phyloP scores from a whole-genome alignment of 352 stramenopile genomes.

The Phytophthora syringae region DNA sequence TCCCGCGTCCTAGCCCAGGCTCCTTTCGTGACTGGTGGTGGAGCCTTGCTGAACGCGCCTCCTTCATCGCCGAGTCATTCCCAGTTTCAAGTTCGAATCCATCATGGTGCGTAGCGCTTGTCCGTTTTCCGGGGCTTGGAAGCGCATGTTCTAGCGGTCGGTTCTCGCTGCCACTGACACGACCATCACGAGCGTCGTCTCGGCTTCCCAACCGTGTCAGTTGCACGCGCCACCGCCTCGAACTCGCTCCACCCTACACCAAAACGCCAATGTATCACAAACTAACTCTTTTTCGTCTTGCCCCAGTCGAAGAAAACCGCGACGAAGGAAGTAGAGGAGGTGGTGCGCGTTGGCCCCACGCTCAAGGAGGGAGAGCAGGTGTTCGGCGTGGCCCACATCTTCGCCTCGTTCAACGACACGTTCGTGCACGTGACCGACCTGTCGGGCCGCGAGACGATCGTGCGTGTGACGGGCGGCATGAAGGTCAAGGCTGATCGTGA shows the following conservation, averaged over 20 bases:
- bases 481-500: constrained; percentile 99
- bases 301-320: constrained; percentile 89
- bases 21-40: too few relatives aligned
- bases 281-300: constrained; percentile 1
- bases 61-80: constrained; percentile 43
- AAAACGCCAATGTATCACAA: neutral
- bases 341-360: constrained; percentile 93
- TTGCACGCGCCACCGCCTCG: constrained; percentile 3
- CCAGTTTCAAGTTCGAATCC: constrained; percentile 88
- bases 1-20: too few relatives aligned
- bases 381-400: constrained; percentile 99
- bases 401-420: constrained; percentile 99
- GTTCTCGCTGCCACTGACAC: neutral
- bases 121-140: neutral
- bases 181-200: neutral
- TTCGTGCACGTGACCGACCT: constrained; percentile 99
- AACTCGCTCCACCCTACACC: neutral
- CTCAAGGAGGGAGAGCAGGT: constrained; percentile 98
- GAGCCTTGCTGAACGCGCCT: too few relatives aligned
- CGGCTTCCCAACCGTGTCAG: neutral
- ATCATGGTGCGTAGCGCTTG: constrained; percentile 71
- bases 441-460: constrained; percentile 99
- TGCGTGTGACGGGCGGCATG: constrained; percentile 99
- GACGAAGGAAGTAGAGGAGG: constrained; percentile 93
- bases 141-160: neutral